Conservation (phyloP, 805 yeast genomes). For the Wickerhamomyces canadensis region DNA sequence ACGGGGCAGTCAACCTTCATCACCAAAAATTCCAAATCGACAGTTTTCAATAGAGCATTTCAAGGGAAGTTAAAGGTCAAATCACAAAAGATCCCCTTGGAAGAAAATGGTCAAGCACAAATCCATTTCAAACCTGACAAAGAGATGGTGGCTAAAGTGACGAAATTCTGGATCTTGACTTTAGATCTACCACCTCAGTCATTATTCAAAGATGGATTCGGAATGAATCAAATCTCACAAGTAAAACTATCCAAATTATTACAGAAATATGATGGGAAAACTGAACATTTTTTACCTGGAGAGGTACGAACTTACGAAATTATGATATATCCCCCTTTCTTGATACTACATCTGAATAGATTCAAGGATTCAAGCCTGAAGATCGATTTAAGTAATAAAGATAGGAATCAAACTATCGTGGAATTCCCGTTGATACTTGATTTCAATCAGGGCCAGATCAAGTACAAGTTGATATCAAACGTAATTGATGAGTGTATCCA, state of each 20-base stretch:
- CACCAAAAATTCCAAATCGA: constrained; percentile 9
- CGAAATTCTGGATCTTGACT: constrained; percentile 48
- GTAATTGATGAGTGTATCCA: constrained; percentile 31
- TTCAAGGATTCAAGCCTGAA: constrained; percentile 32
- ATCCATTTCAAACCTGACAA: constrained; percentile 15
- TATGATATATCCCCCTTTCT: constrained; percentile 41
- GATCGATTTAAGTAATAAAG: constrained; percentile 30
- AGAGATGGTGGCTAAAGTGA: no score
- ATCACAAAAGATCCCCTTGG: constrained; percentile 22
- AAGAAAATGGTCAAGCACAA: constrained; percentile 18
- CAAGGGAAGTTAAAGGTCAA: constrained; percentile 48
- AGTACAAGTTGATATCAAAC: constrained; percentile 45
- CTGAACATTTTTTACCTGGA: constrained; percentile 29
- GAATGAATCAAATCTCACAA: constrained; percentile 47
- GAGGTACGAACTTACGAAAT: constrained; percentile 35
- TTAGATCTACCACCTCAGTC: constrained; percentile 58
- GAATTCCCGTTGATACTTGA: constrained; percentile 42
- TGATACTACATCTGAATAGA: constrained; percentile 56
- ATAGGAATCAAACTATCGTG: constrained; percentile 57
- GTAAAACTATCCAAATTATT: constrained; percentile 40
- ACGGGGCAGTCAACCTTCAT: constrained; percentile 29
- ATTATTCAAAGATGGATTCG: constrained; percentile 44
- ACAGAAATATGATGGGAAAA: constrained; percentile 31
- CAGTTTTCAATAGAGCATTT: constrained; percentile 32
- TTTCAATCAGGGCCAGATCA: constrained; percentile 18